phyloP scores from a whole-genome alignment of 139 green algal species.

The Closterium sp. region DNA sequence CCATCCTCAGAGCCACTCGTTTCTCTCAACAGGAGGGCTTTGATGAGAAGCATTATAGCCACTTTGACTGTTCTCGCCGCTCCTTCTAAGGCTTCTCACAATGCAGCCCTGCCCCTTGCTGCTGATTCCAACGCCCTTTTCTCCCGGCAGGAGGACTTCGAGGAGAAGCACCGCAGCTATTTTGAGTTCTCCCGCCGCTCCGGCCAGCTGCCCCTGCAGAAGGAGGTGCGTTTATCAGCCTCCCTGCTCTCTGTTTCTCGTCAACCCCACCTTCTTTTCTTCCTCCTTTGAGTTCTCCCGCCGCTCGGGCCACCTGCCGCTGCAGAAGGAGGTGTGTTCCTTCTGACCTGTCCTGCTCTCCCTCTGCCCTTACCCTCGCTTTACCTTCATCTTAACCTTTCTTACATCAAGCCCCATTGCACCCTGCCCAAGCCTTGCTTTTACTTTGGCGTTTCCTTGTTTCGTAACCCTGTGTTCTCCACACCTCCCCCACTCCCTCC shows the following conservation, averaged over 20 bases:
- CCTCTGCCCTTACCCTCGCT: not conserved
- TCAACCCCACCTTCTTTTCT: not conserved
- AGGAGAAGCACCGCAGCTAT: slow-evolving; percentile 82
- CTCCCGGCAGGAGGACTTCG: slow-evolving; percentile 61
- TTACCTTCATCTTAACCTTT: no score
- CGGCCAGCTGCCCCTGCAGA: slow-evolving; percentile 76
- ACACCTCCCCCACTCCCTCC: not conserved
- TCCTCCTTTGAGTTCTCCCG: not conserved
- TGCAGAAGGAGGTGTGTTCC: not conserved
- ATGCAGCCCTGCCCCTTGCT: not conserved
- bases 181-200: slow-evolving; percentile 79
- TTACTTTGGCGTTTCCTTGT: no score
- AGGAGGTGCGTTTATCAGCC: slow-evolving; percentile 37
- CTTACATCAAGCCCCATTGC: no score
- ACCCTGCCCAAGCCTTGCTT: no score
- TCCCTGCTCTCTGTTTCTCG: not conserved
- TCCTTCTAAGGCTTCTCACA: no score
- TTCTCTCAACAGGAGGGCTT: slow-evolving; percentile 60
- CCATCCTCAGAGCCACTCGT: not conserved
- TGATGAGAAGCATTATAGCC: slow-evolving; percentile 80
- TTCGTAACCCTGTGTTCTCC: no score
- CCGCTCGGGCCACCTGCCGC: no score
- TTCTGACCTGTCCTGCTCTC: not conserved
- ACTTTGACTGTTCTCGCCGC: slow-evolving; percentile 80
- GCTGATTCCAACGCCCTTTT: slow-evolving; percentile 10